Base-by-base conservation (phyloP, 2,329 filamentous ascomycete species). In the Dothistroma pini region DNA sequence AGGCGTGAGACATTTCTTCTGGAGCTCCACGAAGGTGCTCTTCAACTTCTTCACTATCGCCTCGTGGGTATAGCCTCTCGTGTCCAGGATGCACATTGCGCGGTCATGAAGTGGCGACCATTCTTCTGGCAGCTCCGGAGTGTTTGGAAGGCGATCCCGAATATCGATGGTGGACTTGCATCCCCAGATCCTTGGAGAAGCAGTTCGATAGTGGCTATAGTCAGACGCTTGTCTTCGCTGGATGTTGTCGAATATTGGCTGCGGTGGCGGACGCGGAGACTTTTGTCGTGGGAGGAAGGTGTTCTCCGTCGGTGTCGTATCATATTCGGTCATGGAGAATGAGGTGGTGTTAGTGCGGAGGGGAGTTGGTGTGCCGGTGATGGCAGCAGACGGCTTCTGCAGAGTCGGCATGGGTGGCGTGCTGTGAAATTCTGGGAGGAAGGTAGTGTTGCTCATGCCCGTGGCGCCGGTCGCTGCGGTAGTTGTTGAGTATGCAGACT, bases 31-130 rank as follows among this genome's bases (percentile, higher is more conserved):
- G 44, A 74, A 75, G 7, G 67, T 65, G 22, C 69, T 61, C 9
- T 70, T 68, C 4, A 76, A 55, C 50, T 72, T 71, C 19, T 59
- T 53, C 54, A 75, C 68, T 34, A 73, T 75, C n/a, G 58, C 60
- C 3, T 59, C 34, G n/a, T 68, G 66, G 4, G 66, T 60, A 59
- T 71, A 74, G 57, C 67, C 66, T 35, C 67, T 60, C 10, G 65
- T 68, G 56, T 76, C 74, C 10, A 75, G 69, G 21, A 72, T 63
- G 63, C 74, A 75, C 57, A 75, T 74, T 12, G 69, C 70, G 49
- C 67, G 67, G 60, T 76, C 74, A 56, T 74, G 71, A n/a, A 68
- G 56, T 2, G 57, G 25, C 4, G 44, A 65, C 74, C 74, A 76
- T 52, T 53, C 55, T 9, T 56, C 48, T 9, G 74, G 74, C 0